A percentile compares a stretch with the other conserved stretches of the same genome.
Conservation (phyloP, 768 basidiomycete species). For the Phanerochaete sordida region DNA sequence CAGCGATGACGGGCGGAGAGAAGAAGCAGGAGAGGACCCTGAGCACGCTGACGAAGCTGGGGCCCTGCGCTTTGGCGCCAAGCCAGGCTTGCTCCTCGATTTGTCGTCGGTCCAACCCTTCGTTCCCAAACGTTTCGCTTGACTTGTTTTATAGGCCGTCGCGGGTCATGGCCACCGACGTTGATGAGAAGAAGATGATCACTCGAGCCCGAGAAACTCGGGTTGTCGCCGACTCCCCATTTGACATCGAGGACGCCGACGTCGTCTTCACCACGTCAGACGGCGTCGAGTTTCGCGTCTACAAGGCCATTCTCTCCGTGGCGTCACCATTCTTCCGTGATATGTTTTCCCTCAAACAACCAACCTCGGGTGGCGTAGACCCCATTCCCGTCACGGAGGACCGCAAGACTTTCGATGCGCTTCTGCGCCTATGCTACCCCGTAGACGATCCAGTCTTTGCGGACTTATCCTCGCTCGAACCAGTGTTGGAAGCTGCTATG, state of each 20-base stretch:
- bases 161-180: not conserved
- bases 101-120: not conserved
- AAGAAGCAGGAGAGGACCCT: no score
- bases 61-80: not conserved
- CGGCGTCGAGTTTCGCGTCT: not conserved
- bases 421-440: constrained; percentile 24
- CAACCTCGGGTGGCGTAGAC: not conserved
- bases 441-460: constrained; percentile 12
- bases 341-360: constrained; percentile 4
- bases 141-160: not conserved
- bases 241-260: not conserved
- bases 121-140: not conserved
- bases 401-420: constrained; percentile 18
- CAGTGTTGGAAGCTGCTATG: constrained; percentile 20
- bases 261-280: constrained; percentile 3
- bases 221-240: not conserved
- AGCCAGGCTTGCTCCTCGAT: not conserved
- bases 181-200: not conserved
- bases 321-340: constrained; percentile 6
- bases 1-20: no score
- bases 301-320: not conserved
- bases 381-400: constrained; percentile 16
- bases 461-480: constrained; percentile 6
- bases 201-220: not conserved
- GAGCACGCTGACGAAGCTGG: not conserved